Percentiles rank a stretch among this genome's conserved stretches.
phyloP scores from a whole-genome alignment of 2,329 filamentous ascomycete species.

The Phialophora macrospora region DNA sequence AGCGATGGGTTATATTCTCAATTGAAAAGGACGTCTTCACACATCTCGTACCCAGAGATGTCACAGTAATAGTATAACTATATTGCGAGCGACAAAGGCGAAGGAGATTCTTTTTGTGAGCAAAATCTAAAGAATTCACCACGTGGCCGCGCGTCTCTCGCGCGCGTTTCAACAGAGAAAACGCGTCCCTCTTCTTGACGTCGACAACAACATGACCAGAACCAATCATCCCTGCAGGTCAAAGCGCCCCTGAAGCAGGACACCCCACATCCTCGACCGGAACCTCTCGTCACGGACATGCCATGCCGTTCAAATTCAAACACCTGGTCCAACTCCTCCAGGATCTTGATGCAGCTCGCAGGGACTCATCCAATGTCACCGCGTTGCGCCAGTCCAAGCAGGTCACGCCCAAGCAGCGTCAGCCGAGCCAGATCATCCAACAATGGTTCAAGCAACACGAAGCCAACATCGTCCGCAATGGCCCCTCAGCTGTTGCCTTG shows the following conservation, averaged over 20 bases:
- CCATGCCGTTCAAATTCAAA: slow-evolving; percentile 64
- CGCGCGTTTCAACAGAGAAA: neutral
- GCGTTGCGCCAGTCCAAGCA: slow-evolving; percentile 27
- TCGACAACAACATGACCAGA: neutral
- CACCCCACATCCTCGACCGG: neutral
- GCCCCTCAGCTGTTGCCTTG: slow-evolving; percentile 66
- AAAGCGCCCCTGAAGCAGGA: neutral
- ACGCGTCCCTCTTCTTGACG: neutral
- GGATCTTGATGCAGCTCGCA: slow-evolving; percentile 60
- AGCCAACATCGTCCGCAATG: slow-evolving; percentile 59
- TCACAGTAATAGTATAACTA: neutral
- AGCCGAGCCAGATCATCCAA: slow-evolving; percentile 51
- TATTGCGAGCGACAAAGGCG: neutral
- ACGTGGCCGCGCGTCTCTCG: neutral
- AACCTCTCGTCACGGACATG: slow-evolving; percentile 40
- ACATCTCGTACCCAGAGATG: neutral
- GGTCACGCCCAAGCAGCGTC: neutral
- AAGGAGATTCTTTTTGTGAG: neutral
- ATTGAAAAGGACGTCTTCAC: neutral
- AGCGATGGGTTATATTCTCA: neutral
- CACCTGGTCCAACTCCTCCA: slow-evolving; percentile 76
- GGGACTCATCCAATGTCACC: slow-evolving; percentile 43
- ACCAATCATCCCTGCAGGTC: neutral
- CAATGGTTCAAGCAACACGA: slow-evolving; percentile 74
- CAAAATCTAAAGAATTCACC: neutral